Base-by-base conservation (phyloP, 225 moss, liverwort and hornwort species). In the Physcomitrium patens region DNA sequence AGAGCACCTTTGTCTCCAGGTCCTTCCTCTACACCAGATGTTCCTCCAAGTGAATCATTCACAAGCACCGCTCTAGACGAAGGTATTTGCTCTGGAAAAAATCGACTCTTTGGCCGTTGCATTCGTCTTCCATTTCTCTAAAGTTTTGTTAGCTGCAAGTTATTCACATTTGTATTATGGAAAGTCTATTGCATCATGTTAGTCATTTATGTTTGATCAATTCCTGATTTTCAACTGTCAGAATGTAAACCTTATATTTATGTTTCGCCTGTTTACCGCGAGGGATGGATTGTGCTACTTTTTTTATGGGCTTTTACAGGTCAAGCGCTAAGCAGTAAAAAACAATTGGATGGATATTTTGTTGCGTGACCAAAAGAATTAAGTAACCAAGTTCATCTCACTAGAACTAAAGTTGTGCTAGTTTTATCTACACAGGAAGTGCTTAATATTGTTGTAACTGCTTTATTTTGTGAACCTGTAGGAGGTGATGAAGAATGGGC, bases 401-500 rank as follows among this genome's bases (percentile, higher is more conserved):
- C 31, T 7, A 37, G 31, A 37, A 37, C 22, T 62, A 17, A 2
- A 12, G 1, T 12, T 49, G 2, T 49, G 16, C 17, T 0, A 7
- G n/a, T 6, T 11, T 53, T 53, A 53, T 53, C 17, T 1, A 53
- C n/a, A 49, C n/a, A 2, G 16, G 53, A 53, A 17, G 13, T 18
- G 59, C 42, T 62, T 66, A 5, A 65, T 51, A 14, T 67, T 53
- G 67, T 15, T 73, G 15, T 43, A 72, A 49, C 12, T 51, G 51
- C 57, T 72, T 42, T 52, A 19, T 68, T 26, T 28, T 86, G 75
- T 75, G 71, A 69, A 75, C 65, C 75, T 55, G 76, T 62, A 51
- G 88, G 75, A 75, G 77, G 81, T 66, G 99, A 99, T 48, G 97
- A 99, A 71, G 97, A 97, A 77, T 99, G 91, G 95, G 87, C 91